A percentile compares a stretch with the other conserved stretches of the same genome.
These are phyloP conservation scores for Westerdykella sp. DNA, from an alignment of 2,329 filamentous ascomycete species.

Conservation along the genomic window DNA sequence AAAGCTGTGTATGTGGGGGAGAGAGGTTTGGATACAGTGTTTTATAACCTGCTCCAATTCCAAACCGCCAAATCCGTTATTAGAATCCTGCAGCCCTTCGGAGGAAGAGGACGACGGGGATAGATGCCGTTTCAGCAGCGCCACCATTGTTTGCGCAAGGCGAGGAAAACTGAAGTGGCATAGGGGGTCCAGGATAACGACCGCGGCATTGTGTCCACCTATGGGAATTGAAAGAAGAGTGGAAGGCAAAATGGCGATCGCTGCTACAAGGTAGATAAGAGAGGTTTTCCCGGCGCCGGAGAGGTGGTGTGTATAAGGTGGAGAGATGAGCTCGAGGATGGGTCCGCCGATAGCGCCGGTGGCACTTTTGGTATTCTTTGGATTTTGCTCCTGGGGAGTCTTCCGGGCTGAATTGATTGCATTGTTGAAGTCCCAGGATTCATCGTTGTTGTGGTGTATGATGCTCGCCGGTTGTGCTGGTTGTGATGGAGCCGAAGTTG, in stretches of 20 bases:
- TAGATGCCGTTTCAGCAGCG: constrained; percentile 11
- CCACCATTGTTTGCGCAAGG: constrained; percentile 38
- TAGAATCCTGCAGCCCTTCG: not conserved
- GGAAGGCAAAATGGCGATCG: constrained; percentile 46
- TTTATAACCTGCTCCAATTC: constrained; percentile 5
- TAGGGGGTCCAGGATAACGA: constrained; percentile 53
- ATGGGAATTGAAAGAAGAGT: constrained; percentile 17
- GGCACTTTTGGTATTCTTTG: constrained; percentile 3
- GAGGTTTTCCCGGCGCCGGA: constrained; percentile 53
- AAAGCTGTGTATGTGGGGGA: constrained; percentile 56
- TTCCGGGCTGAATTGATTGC: too few species aligned
- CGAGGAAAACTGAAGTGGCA: constrained; percentile 48
- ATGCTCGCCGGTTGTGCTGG: constrained; percentile 1
- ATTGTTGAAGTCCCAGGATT: constrained; percentile 1
- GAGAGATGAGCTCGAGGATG: constrained; percentile 50
- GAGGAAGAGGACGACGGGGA: not conserved
- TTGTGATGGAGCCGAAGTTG: constrained; percentile 3
- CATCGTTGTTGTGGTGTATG: not conserved
- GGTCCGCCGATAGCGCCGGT: constrained; percentile 1
- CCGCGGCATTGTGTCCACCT: constrained; percentile 43
- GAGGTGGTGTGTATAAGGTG: constrained; percentile 26
- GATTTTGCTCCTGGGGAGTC: not conserved
- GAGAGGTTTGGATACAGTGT: constrained; percentile 32
- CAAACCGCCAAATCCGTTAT: not conserved
- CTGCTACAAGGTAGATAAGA: constrained; percentile 52